phyloP scores from a whole-genome alignment of 768 basidiomycete genomes.

The Mycena amicta region DNA sequence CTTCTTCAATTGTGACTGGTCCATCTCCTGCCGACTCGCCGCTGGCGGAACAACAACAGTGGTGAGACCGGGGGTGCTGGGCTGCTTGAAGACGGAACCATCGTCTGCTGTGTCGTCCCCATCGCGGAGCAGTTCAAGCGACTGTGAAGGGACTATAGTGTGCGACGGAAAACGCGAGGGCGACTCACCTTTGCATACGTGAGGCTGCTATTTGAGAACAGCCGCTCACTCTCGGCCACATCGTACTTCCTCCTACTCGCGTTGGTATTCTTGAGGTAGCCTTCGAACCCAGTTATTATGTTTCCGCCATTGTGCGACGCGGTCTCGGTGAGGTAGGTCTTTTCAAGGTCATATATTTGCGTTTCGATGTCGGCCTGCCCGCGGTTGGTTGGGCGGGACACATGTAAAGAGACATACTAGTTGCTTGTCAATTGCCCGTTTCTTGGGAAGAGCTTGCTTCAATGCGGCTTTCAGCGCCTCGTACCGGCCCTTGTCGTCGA shows the following conservation, averaged over 20 bases:
- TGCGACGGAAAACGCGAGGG: too few species aligned
- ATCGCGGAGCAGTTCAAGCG: constrained; percentile 74
- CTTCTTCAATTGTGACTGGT: constrained; percentile 75
- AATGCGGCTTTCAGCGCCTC: constrained; percentile 77
- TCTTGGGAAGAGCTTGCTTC: constrained; percentile 71
- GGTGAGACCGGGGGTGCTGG: constrained; percentile 69
- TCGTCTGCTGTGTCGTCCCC: constrained; percentile 73
- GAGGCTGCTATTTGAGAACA: constrained; percentile 81
- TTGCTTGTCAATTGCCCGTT: constrained; percentile 74
- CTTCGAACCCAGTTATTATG: constrained; percentile 86
- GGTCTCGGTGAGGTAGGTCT: constrained; percentile 76
- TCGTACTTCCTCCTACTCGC: constrained; percentile 72
- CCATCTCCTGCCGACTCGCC: constrained; percentile 64
- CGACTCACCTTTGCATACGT: constrained; percentile 69
- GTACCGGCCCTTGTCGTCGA: constrained; percentile 73
- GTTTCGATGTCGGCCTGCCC: constrained; percentile 75
- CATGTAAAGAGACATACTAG: constrained; percentile 51
- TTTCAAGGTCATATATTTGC: constrained; percentile 79
- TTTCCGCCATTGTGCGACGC: constrained; percentile 79
- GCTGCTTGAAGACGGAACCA: constrained; percentile 59
- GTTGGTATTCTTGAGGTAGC: constrained; percentile 79
- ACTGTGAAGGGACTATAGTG: too few species aligned
- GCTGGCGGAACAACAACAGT: constrained; percentile 81
- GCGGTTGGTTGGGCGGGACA: background rate
- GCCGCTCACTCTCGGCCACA: constrained; percentile 72